Base-by-base conservation (phyloP, 768 basidiomycete genomes). In the Sporobolomyces pararoseus region DNA sequence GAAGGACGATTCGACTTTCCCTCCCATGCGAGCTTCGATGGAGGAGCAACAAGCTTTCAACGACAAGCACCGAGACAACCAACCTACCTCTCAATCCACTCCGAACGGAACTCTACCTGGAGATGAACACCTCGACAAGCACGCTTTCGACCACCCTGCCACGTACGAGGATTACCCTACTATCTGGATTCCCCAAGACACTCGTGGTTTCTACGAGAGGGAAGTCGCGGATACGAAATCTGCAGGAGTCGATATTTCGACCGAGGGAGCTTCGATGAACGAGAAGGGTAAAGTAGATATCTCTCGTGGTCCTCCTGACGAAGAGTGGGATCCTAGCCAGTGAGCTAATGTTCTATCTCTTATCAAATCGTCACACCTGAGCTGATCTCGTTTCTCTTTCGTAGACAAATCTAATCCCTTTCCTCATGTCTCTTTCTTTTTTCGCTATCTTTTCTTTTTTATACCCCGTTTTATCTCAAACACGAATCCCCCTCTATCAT, bases 171-270 rank as follows among this genome's bases (percentile, higher is more conserved):
- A 73, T 54, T 90, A 92, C 80, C 83, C 87, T 71, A 82, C 86
- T 7, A 81, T 97, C 37, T 98, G 95, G 95, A 79, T 97, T 63
- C 90, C 95, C 27, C 79, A 81, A 46, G 95, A 98, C n/a, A 86
- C 87, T 13, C 76, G 91, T 63, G 85, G 83, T 1, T 80, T 82
- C 44, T 85, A 84, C 69, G 76, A 77, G 37, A 85, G 83, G 65
- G 89, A 90, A 81, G 85, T 84, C 72, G 77, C 80, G 70, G 84
- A 80, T 71, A 87, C 87, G 78, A 77, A 75, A 69, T 82, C 81
- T 34, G 76, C 70, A 27, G 70, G 70, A 19, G 71, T 77, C 32
- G 70, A 75, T 54, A 68, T 72, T 16, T 73, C 73, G 37, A 44
- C 65, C 49, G 70, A 76, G 29, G 75, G 70, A 27, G 75, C 76